Conservation (phyloP, 2,329 filamentous ascomycete species). For the Diaporthe caulivora region DNA sequence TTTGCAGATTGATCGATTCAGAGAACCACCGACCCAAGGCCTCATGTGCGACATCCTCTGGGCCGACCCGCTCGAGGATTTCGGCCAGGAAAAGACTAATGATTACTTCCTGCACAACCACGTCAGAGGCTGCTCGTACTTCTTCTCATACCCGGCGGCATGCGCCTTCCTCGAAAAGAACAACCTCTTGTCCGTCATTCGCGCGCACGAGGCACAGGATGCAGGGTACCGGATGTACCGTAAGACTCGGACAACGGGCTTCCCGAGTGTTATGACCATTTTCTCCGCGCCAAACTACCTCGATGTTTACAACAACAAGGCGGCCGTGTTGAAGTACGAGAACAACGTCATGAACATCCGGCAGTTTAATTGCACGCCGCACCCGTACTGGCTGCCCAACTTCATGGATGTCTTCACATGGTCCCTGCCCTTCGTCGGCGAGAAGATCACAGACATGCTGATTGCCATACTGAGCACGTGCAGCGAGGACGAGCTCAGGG, state of each 20-base stretch:
- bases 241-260: conserved; percentile 97
- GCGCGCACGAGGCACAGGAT: conserved; percentile 98
- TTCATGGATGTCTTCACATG: conserved; percentile 99
- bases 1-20: conserved; percentile 90
- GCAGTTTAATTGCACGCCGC: conserved; percentile 99
- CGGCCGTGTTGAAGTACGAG: conserved; percentile 98
- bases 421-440: conserved; percentile 97
- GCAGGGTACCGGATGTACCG: conserved; percentile 99
- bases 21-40: conserved; percentile 95
- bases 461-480: conserved; percentile 98
- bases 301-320: conserved; percentile 99
- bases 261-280: conserved; percentile 99
- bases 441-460: conserved; percentile 99
- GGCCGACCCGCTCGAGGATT: conserved; percentile 98
- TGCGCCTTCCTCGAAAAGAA: conserved; percentile 99
- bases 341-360: conserved; percentile 99
- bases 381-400: conserved; percentile 99
- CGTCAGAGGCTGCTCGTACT: conserved; percentile 98
- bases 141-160: conserved; percentile 97
- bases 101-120: conserved; percentile 99
- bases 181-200: conserved; percentile 95
- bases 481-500: conserved; percentile 97
- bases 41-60: conserved; percentile 99
- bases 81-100: conserved; percentile 97
- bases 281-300: conserved; percentile 99